Evolutionary conservation across 345 rosid species (phyloP).

Genomic region (Boechera retrofracta): DNA sequence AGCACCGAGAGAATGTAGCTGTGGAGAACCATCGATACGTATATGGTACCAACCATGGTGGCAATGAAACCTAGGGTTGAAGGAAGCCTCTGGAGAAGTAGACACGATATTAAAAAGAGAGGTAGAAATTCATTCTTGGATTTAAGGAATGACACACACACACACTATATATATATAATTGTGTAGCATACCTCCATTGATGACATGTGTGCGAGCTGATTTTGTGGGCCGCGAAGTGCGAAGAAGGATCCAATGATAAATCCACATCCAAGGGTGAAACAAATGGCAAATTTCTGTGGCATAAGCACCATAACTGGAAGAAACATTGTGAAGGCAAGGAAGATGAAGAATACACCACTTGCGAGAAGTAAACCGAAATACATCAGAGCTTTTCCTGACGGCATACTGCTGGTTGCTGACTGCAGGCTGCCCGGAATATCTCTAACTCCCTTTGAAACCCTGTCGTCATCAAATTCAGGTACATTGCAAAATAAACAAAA

Average conservation of each 20-base stretch:
- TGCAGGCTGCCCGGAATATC: slow-evolving; percentile 58
- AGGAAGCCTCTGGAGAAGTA: slow-evolving; percentile 79
- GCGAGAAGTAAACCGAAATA: slow-evolving; percentile 85
- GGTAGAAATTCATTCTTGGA: not conserved
- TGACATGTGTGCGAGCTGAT: slow-evolving; percentile 81
- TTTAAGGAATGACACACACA: not conserved
- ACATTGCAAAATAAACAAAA: slow-evolving; percentile 22
- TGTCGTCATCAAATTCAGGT: slow-evolving; percentile 39
- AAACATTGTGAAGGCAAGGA: slow-evolving; percentile 90
- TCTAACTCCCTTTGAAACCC: slow-evolving; percentile 91
- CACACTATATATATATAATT: not conserved
- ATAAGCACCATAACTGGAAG: slow-evolving; percentile 91
- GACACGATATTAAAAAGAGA: slow-evolving; percentile 15
- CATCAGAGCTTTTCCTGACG: slow-evolving; percentile 86
- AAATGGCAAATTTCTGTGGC: slow-evolving; percentile 95
- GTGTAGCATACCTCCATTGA: slow-evolving; percentile 74
- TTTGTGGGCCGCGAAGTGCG: slow-evolving; percentile 85
- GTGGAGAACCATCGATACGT: slow-evolving; percentile 93
- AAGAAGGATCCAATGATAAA: slow-evolving; percentile 88
- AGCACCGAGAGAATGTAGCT: slow-evolving; percentile 91
- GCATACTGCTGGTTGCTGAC: slow-evolving; percentile 84
- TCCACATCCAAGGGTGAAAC: slow-evolving; percentile 87
- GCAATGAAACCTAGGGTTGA: slow-evolving; percentile 80
- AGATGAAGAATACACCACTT: slow-evolving; percentile 79
- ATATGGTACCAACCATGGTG: slow-evolving; percentile 87